Evolutionary conservation across 345 rosid genomes (phyloP).

Genomic region (Hypericum perforatum): DNA sequence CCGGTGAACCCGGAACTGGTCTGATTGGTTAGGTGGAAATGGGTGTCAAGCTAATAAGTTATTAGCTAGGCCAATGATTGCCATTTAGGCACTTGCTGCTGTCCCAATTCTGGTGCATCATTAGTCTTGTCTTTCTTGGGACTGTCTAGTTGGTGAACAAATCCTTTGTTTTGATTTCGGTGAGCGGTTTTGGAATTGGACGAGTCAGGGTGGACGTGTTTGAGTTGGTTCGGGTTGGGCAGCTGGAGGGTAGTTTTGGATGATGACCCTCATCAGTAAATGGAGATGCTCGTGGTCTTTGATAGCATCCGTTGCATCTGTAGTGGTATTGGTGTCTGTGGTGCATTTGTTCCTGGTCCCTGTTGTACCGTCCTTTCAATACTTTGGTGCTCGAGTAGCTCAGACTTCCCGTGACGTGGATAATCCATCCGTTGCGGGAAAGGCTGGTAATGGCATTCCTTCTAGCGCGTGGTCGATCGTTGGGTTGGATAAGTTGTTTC

Average conservation of each 20-base stretch:
- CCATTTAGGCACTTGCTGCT: too few species aligned
- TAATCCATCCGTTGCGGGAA: conserved; percentile 35
- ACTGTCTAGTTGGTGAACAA: too few species aligned
- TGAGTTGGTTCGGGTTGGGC: too few species aligned
- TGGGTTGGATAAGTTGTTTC: conserved; percentile 52
- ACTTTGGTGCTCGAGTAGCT: conserved; percentile 26
- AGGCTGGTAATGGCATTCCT: not conserved
- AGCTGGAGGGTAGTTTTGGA: not conserved
- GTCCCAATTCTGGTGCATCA: too few species aligned
- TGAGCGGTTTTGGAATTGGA: too few species aligned
- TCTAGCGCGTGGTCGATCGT: conserved; percentile 11
- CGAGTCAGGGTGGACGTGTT: too few species aligned
- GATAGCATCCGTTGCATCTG: conserved; percentile 48
- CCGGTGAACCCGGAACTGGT: too few species aligned
- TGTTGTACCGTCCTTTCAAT: conserved; percentile 57
- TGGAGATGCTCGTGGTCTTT: conserved; percentile 66
- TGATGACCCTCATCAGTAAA: conserved; percentile 28
- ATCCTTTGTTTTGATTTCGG: too few species aligned
- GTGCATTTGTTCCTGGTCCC: conserved; percentile 72
- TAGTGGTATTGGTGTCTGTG: conserved; percentile 46
- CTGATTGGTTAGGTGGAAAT: too few species aligned
- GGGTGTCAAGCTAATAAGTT: too few species aligned
- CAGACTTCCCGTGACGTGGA: conserved; percentile 31
- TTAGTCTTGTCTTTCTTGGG: too few species aligned
- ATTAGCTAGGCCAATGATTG: too few species aligned